Evolutionary conservation across 2,329 filamentous ascomycete species (phyloP).

Genomic region (Orbilia quercus): DNA sequence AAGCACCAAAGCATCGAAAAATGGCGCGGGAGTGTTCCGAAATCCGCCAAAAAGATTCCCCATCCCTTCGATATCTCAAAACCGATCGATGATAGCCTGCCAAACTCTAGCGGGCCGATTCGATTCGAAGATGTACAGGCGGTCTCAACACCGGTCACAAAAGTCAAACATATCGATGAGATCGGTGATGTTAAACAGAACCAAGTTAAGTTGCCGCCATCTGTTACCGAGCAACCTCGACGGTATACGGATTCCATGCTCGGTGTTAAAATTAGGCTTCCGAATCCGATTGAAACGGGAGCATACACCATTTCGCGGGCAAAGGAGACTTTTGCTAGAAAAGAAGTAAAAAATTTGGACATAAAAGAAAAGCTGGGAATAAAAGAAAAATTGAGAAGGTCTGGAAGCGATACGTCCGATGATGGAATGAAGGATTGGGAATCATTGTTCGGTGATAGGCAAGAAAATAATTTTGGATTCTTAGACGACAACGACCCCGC

Average conservation of each 20-base stretch:
- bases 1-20: background rate
- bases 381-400: too few relatives aligned
- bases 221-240: background rate
- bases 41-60: background rate
- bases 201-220: background rate
- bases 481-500: background rate
- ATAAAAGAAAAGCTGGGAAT: too few relatives aligned
- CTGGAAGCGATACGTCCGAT: background rate
- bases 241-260: background rate
- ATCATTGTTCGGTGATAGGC: background rate
- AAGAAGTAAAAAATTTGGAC: too few relatives aligned
- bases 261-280: background rate
- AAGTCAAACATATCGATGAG: background rate
- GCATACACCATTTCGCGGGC: background rate
- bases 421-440: background rate
- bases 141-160: background rate
- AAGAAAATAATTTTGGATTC: background rate
- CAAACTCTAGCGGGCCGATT: background rate
- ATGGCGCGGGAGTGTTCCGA: background rate
- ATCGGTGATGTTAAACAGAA: background rate
- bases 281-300: background rate
- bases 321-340: too few relatives aligned
- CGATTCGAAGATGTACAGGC: background rate
- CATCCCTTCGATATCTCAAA: background rate
- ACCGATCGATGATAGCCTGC: background rate